phyloP scores from a whole-genome alignment of 1,284 basidiomycete genomes.

The Phylloboletellus chloephorus region DNA sequence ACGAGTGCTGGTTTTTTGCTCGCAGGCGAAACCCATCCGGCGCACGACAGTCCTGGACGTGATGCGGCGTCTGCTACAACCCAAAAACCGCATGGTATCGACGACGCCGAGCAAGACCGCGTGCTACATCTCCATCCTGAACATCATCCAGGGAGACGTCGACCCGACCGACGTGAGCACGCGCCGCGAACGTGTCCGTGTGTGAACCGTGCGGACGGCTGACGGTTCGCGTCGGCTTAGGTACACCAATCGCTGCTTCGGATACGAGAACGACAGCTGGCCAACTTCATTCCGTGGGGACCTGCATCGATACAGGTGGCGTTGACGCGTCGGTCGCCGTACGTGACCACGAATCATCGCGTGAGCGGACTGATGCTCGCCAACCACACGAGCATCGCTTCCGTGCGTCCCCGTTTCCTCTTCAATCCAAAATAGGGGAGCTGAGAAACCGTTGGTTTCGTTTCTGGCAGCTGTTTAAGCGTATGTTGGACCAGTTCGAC shows the following conservation, averaged over 20 bases:
- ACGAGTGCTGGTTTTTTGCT: neutral
- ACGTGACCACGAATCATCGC: constrained; percentile 82
- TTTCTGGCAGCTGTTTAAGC: constrained; percentile 76
- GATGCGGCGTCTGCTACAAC: constrained; percentile 95
- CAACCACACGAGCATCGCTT: constrained; percentile 96
- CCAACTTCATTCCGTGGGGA: constrained; percentile 99
- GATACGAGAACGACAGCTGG: constrained; percentile 93
- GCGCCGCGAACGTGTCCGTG: neutral
- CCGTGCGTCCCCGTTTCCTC: constrained; percentile 46
- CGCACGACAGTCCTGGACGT: constrained; percentile 97
- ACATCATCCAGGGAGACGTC: constrained; percentile 98
- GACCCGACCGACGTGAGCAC: constrained; percentile 88
- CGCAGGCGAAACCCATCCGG: constrained; percentile 80
- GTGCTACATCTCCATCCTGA: constrained; percentile 97
- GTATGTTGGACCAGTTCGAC: constrained; percentile 96
- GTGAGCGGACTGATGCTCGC: constrained; percentile 98
- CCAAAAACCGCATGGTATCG: constrained; percentile 99
- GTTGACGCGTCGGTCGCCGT: constrained; percentile 86
- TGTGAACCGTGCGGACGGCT: constrained; percentile 4
- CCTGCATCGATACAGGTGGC: constrained; percentile 98
- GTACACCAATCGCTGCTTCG: constrained; percentile 95
- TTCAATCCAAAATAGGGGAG: neutral
- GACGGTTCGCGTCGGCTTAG: constrained; percentile 35
- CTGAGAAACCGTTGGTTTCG: neutral
- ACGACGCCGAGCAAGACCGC: constrained; percentile 86